A percentile compares a stretch with the other conserved stretches of the same genome.
phyloP scores from a whole-genome alignment of 23 red algal species.

The Gracilaria domingensis region DNA sequence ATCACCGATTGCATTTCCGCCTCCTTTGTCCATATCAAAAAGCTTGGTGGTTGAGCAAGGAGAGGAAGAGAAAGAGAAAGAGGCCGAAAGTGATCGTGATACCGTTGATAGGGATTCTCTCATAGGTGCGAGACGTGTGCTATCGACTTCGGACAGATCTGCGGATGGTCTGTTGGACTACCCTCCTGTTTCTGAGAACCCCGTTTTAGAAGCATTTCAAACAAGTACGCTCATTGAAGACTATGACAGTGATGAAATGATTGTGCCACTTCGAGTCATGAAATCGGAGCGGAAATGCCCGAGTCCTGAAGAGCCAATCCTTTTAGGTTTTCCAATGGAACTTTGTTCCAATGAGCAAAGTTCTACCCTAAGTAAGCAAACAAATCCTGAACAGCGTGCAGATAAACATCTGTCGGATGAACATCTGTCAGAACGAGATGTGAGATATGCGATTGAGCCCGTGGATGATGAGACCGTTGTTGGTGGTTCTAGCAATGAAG shows the following conservation, averaged over 20 bases:
- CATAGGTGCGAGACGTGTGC: conserved; percentile 9
- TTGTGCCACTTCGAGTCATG: not conserved
- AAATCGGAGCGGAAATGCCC: not conserved
- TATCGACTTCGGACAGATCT: conserved; percentile 5
- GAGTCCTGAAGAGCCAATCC: not conserved
- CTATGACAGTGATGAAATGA: conserved; percentile 60
- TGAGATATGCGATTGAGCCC: not conserved
- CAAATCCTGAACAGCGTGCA: not conserved
- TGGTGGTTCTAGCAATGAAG: not conserved
- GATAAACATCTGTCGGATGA: not conserved
- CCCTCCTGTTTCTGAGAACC: not conserved
- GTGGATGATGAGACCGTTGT: not conserved
- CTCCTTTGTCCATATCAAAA: not conserved
- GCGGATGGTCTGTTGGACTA: not conserved
- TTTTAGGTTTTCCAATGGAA: too few species aligned
- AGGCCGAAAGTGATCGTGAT: not conserved
- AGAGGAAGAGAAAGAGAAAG: not conserved
- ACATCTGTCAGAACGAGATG: not conserved
- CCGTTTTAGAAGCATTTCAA: not conserved
- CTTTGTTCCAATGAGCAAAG: not conserved
- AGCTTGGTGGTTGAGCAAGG: not conserved
- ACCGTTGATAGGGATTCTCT: conserved; percentile 9
- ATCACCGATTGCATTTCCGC: conserved; percentile 1
- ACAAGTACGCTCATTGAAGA: conserved; percentile 21
- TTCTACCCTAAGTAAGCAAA: not conserved